Evolutionary conservation across 129 eudicot species (phyloP), one percentile per base, ranked within the genome.

Genomic region (Logfia minima): DNA sequence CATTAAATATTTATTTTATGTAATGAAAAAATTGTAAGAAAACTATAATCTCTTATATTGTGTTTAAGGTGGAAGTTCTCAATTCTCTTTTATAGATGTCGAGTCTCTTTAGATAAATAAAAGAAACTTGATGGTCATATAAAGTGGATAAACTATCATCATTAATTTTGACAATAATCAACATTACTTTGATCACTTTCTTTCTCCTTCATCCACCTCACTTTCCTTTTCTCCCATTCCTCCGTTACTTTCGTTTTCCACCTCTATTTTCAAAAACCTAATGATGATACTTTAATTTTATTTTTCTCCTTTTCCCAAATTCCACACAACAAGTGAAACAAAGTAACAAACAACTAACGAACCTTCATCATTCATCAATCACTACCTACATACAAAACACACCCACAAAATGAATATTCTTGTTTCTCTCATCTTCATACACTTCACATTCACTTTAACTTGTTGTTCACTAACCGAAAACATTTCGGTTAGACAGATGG

Each of bases 181-280:
- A 66, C 66, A 32, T 70, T n/a, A 66, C 77, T 70, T 71, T 24
- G 26, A 24, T 80, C 75, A 67, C 84, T 80, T 80, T 74, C 75
- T 51, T 79, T 79, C 84, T 61, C 84, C 80, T 74, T 80, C 80
- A 41, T 80, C 84, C 80, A 80, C 84, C 48, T 80, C 84, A 67
- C 8, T 31, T 77, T 29, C 66, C 62, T 79, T 43, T 71, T 78
- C 62, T 64, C 70, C 65, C 84, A 74, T 45, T 61, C 65, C 75
- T 45, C 70, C 79, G 39, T 75, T 43, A 68, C 74, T 80, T 59
- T 58, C 55, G 76, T 80, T 80, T 80, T 74, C 73, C 80, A 81
- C 84, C 84, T 81, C 84, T 80, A 67, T 41, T 75, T 76, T 80
- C 75, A 28, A 58, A 67, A 17, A 67, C 61, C 32, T 67, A 41